Base-by-base conservation (phyloP, 2,329 filamentous ascomycete genomes). In the Ophiostoma populinum region DNA sequence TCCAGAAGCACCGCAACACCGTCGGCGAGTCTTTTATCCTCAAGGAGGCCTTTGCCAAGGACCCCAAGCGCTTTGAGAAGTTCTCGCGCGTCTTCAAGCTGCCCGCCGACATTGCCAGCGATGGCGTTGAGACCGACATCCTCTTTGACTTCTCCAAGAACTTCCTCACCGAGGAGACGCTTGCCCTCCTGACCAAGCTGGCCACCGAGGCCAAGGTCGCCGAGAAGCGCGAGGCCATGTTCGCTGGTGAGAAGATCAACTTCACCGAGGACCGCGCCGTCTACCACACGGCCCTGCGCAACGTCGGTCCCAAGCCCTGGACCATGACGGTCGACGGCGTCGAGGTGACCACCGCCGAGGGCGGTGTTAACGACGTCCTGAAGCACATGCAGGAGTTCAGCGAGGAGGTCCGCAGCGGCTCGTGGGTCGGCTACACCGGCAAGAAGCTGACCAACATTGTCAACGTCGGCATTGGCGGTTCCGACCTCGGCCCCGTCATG, bases 131-230 rank as follows among this genome's bases (percentile, higher is more conserved):
- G 51, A 76, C 74, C 47, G 83, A 94, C 45, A 90, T 92, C 51
- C 72, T 98, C 44, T 98, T 95, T 59, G 90, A 98, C 61, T 98
- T 93, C 63, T 90, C 80, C 65, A 98, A 98, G 75, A 98, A 98
- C 72, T 86, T 98, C 59, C 58, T 95, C 50, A 90, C 80, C 42
- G 81, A 93, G 47, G 86, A 95, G 61, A 95, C 87, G 5, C 65
- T 95, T 34, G 67, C 78, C 45, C 69, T 93, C 33, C 71, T 98
- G 36, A 67, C 92, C 49, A 77, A 92, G 64, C 75, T 98, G 19
- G 90, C 90, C 43, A 77, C 86, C 60, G 80, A 95, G 62, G 85
- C 87, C 45, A 77, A 78, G 46, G 59, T 98, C 25, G 86, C 93
- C 66, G 71, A 92, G 65, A 81, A 94, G 55, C 80, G 90, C 45